Evolutionary conservation across 1,139 yeast genomes (phyloP), one percentile per base, ranked within the genome.

Genomic region (Debaryomyces coudertii): DNA sequence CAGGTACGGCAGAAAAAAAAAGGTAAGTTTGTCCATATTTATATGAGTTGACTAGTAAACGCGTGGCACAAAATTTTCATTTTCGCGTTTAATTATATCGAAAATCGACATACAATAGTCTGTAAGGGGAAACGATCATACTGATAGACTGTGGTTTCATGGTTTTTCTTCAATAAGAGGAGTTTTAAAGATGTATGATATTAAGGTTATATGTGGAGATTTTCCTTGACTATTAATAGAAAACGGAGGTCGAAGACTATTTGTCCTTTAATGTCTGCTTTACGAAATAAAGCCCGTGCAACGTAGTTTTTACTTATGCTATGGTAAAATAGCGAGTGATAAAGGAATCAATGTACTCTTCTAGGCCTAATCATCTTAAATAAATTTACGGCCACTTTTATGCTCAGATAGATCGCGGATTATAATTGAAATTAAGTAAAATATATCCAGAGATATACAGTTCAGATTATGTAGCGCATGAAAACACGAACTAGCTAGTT

Each of bases 41-140:
- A 40, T 40, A 30, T 16, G 8, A 23, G 18, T 15, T 22, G 31
- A 16, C 20, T 11, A 28, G 27, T 38, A 20, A 18, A 18, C 41
- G 41, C 41, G 41, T 38, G 41, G 41, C 41, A 28, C 16, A 38
- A 38, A 38, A 25, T 38, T 38, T 38, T 38, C 30, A 22, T 38
- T 29, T 18, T 18, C 41, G 41, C 30, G 41, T 36, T 18, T 18
- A 16, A 33, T 16, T 15, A 22, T 18, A 20, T 8, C 5, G 23
- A 31, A 23, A 31, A 18, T 29, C 33, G 20, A 29, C 33, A 29
- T 29, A 29, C 20, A 29, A 8, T 29, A 18, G 18, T 29, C 7
- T 18, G 33, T 11, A 29, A 29, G 33, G 33, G 33, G 33, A 29
- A 29, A 7, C 31, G 5, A 7, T 15, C 8, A 25, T n/a, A 29